A percentile compares a stretch with the other conserved stretches of the same genome.
These are phyloP conservation scores for Erodium maritimum DNA, from an alignment of 345 rosid species.

Conservation along the genomic window DNA sequence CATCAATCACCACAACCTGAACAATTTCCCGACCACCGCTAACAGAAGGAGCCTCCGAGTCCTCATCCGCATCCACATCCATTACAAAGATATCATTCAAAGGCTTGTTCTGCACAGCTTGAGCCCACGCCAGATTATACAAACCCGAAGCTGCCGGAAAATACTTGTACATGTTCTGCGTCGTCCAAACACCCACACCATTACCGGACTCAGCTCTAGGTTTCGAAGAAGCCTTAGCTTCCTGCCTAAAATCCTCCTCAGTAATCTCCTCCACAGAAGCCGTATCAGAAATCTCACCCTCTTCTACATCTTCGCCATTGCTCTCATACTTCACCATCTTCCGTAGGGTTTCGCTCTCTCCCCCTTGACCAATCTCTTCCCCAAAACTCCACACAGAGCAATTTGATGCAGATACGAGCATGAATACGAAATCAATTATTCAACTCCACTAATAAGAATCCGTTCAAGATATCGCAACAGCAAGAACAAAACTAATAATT, in stretches of 20 bases:
- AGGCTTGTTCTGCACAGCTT: slow-evolving; percentile 87
- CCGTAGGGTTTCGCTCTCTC: slow-evolving; percentile 24
- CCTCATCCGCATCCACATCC: slow-evolving; percentile 37
- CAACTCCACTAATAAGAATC: background rate
- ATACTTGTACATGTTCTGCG: slow-evolving; percentile 54
- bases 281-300: slow-evolving; percentile 78
- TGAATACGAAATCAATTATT: slow-evolving; percentile 3
- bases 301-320: slow-evolving; percentile 56
- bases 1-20: slow-evolving; percentile 50
- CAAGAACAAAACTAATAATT: background rate
- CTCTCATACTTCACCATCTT: slow-evolving; percentile 33
- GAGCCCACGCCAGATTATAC: slow-evolving; percentile 88
- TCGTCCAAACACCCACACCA: slow-evolving; percentile 65
- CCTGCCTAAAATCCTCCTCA: slow-evolving; percentile 48
- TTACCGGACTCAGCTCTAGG: slow-evolving; percentile 17
- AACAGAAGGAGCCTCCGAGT: slow-evolving; percentile 26
- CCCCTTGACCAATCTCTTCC: background rate
- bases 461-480: background rate
- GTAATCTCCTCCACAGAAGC: slow-evolving; percentile 63
- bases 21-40: slow-evolving; percentile 7
- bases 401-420: slow-evolving; percentile 22
- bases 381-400: slow-evolving; percentile 6
- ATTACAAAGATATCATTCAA: slow-evolving; percentile 39
- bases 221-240: no score
- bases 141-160: slow-evolving; percentile 54